phyloP scores from a whole-genome alignment of 768 basidiomycete genomes.

The Auricularia cornea region DNA sequence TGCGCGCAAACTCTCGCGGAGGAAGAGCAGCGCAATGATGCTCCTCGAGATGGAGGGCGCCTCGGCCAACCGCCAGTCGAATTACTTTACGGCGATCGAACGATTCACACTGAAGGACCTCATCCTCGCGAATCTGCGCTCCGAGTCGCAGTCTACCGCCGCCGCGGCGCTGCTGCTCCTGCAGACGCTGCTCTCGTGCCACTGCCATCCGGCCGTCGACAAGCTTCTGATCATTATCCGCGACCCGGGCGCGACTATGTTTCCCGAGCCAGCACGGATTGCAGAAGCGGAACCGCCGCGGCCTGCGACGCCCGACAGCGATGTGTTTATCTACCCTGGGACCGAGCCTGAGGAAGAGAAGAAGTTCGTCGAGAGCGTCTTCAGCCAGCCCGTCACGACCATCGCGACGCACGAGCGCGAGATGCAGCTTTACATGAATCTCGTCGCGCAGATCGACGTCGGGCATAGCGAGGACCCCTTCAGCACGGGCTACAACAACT shows the following conservation, averaged over 20 bases:
- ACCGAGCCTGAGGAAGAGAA: conserved; percentile 32
- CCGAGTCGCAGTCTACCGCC: conserved; percentile 51
- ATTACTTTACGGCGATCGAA: conserved; percentile 81
- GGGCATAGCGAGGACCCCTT: conserved; percentile 60
- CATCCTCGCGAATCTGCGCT: conserved; percentile 68
- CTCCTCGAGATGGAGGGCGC: conserved; percentile 81
- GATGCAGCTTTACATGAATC: conserved; percentile 68
- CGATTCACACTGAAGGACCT: conserved; percentile 91
- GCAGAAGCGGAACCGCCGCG: conserved; percentile 4
- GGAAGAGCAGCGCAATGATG: conserved; percentile 87
- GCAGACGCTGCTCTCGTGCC: conserved; percentile 61
- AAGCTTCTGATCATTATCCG: conserved; percentile 62
- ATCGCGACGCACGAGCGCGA: conserved; percentile 78
- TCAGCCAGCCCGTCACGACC: conserved; percentile 58
- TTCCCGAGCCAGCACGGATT: conserved; percentile 49
- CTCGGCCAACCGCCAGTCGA: conserved; percentile 52
- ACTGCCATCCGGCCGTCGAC: conserved; percentile 56
- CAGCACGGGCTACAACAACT: conserved; percentile 81
- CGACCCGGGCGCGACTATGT: conserved; percentile 67
- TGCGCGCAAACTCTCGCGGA: conserved; percentile 40
- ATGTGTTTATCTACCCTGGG: conserved; percentile 38
- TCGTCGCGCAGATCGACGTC: conserved; percentile 72
- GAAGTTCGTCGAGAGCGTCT: conserved; percentile 6
- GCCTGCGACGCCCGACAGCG: conserved; percentile 31
- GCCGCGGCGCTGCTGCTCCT: conserved; percentile 77